Evolutionary conservation across 2,329 filamentous ascomycete genomes (phyloP).

Genomic region (Sporothrix phasma): DNA sequence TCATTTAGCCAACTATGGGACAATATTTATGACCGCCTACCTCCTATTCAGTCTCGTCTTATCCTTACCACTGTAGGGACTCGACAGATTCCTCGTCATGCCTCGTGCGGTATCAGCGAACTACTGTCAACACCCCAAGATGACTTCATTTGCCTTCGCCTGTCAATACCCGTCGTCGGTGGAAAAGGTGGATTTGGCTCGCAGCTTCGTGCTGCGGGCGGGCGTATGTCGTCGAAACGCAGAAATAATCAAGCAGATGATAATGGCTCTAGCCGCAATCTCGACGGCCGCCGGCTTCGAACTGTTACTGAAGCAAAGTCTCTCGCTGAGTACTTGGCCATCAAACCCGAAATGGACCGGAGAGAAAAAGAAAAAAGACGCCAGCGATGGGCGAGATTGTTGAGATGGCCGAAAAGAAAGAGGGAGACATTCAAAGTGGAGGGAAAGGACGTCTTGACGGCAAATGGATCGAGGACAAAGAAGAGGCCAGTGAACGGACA

Average conservation of each 20-base stretch:
- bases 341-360: conserved; percentile 95
- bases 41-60: conserved; percentile 48
- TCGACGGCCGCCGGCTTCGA: conserved; percentile 80
- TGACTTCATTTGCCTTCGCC: conserved; percentile 71
- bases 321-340: conserved; percentile 84
- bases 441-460: conserved; percentile 65
- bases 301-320: conserved; percentile 95
- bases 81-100: conserved; percentile 51
- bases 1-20: conserved; percentile 58
- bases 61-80: conserved; percentile 77
- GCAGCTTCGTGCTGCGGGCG: conserved; percentile 89
- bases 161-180: conserved; percentile 70
- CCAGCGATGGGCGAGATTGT: conserved; percentile 78
- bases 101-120: conserved; percentile 45
- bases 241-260: conserved; percentile 79
- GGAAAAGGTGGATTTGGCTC: conserved; percentile 98
- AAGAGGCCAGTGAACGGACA: conserved; percentile 77
- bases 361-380: conserved; percentile 82
- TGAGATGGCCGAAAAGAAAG: conserved; percentile 68
- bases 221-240: conserved; percentile 88
- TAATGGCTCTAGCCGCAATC: conserved; percentile 83
- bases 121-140: conserved; percentile 49
- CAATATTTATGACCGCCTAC: conserved; percentile 52
- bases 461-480: conserved; percentile 91
- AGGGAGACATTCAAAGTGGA: conserved; percentile 73